Percentiles rank a stretch among this genome's conserved stretches.
phyloP scores from a whole-genome alignment of 345 rosid species.

The Boechera stricta region DNA sequence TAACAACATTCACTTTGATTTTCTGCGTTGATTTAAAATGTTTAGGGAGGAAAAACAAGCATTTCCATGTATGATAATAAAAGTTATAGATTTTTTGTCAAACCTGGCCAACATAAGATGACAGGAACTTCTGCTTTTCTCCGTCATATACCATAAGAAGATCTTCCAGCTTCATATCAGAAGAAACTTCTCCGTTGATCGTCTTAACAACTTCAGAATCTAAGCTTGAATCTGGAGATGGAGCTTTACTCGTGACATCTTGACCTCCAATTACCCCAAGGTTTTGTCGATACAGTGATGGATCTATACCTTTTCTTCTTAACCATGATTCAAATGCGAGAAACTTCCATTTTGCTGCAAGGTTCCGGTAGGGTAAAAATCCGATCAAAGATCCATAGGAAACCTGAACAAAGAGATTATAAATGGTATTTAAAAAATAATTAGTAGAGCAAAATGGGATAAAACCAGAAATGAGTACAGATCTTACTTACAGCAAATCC shows the following conservation, averaged over 20 bases:
- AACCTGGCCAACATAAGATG: constrained; percentile 93
- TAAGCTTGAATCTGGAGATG: constrained; percentile 46
- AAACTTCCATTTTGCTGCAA: constrained; percentile 81
- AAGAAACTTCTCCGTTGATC: constrained; percentile 52
- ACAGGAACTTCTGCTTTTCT: constrained; percentile 83
- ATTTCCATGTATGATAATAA: background rate
- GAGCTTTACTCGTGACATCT: constrained; percentile 49
- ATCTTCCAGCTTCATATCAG: constrained; percentile 84
- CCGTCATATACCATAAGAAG: constrained; percentile 79
- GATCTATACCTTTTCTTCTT: constrained; percentile 86
- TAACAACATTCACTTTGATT: constrained; percentile 62
- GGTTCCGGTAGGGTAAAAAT: constrained; percentile 85
- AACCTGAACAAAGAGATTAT: constrained; percentile 50
- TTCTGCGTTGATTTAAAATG: constrained; percentile 56
- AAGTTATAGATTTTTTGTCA: constrained; percentile 30
- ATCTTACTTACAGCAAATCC: constrained; percentile 79
- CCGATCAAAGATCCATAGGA: constrained; percentile 88
- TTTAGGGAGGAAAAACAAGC: background rate
- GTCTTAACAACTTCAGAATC: constrained; percentile 47
- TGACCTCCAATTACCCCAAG: constrained; percentile 71
- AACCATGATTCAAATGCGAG: constrained; percentile 95
- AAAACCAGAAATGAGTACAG: constrained; percentile 24
- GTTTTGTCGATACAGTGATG: constrained; percentile 69
- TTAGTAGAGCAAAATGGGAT: background rate
- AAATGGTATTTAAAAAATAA: too few relatives aligned